Base-by-base conservation (phyloP, 169 alveolate species). In the Plasmodium berghei region DNA sequence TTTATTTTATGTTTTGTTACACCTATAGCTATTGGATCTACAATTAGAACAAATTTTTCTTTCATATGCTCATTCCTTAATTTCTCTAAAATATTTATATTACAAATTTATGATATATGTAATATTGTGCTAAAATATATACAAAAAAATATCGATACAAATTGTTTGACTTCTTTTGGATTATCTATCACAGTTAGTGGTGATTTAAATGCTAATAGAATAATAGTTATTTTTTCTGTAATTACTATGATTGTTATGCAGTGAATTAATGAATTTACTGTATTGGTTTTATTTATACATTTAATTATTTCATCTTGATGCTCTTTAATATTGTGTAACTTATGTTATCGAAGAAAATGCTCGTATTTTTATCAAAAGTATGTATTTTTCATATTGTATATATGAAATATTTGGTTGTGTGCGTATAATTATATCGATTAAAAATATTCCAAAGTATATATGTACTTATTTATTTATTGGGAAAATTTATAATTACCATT, bases 101-200 rank as follows among this genome's bases (percentile, higher is more conserved):
- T 85, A 9, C 69, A 73, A 16, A 85, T 73, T 40, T 85, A 86
- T 22, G 62, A 58, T 62, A 87, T 85, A 34, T 85, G 87, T 72
- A 85, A 70, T 5, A 85, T 86, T 69, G 55, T 4, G 58, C 70
- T 85, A 42, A 85, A 85, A 22, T 85, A 85, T 1, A 86, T 85
- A 4, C 83, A 52, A 49, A 86, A 85, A 26, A 73, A 9, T 56
- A 85, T 58, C 40, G 34, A 9, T 9, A 86, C 85, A 85, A 85
- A 67, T 56, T 85, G 59, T 56, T 85, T 66, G 16, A 85, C 91
- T 52, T 85, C 91, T 20, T 85, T 59, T 2, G 91, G 91, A 34
- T 85, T 85, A 58, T 85, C 91, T 45, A 85, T 85, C 91, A 85
- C 70, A 10, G 91, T 86, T n/a, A 86, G 91, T 28, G 91, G 70